A percentile compares a stretch with the other conserved stretches of the same genome.
Evolutionary conservation across 441 rosid species (phyloP).

Genomic region (Adansonia rubrostipa): DNA sequence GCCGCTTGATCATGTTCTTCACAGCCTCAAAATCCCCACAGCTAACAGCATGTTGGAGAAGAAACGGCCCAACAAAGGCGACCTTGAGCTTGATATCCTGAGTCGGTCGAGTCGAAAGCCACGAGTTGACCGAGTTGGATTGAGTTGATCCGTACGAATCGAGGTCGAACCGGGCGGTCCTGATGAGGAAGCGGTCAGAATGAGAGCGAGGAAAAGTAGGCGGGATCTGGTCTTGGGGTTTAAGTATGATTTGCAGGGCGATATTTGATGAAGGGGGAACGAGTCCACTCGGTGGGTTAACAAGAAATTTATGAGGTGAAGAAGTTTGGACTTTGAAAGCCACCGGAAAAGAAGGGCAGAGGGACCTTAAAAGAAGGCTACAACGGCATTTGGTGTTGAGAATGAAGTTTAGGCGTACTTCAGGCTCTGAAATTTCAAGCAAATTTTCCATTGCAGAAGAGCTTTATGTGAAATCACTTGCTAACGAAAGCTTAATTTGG

Average conservation of each 20-base stretch:
- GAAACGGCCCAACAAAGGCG: conserved; percentile 54
- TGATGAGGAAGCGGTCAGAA: conserved; percentile 60
- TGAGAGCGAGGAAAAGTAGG: conserved; percentile 58
- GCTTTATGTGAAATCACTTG: neutral
- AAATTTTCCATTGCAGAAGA: conserved; percentile 37
- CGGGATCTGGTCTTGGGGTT: conserved; percentile 53
- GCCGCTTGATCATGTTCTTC: conserved; percentile 50
- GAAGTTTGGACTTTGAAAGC: conserved; percentile 72
- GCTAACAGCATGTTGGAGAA: conserved; percentile 52
- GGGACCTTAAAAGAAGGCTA: conserved; percentile 46
- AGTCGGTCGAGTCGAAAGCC: conserved; percentile 39
- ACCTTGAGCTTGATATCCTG: conserved; percentile 58
- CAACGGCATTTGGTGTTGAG: conserved; percentile 56
- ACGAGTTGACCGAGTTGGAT: conserved; percentile 33
- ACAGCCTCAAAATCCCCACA: conserved; percentile 43
- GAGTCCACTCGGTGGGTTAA: conserved; percentile 58
- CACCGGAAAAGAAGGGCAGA: conserved; percentile 39
- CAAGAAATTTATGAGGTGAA: conserved; percentile 61
- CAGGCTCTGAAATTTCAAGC: conserved; percentile 44
- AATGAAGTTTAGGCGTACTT: conserved; percentile 49
- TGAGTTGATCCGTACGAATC: conserved; percentile 7
- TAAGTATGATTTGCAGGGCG: conserved; percentile 57
- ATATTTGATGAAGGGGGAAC: conserved; percentile 46
- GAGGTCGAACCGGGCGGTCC: conserved; percentile 33
- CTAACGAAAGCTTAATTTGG: neutral